Evolutionary conservation across 352 stramenopile species (phyloP).

Genomic region (Globisporangium emineosum): DNA sequence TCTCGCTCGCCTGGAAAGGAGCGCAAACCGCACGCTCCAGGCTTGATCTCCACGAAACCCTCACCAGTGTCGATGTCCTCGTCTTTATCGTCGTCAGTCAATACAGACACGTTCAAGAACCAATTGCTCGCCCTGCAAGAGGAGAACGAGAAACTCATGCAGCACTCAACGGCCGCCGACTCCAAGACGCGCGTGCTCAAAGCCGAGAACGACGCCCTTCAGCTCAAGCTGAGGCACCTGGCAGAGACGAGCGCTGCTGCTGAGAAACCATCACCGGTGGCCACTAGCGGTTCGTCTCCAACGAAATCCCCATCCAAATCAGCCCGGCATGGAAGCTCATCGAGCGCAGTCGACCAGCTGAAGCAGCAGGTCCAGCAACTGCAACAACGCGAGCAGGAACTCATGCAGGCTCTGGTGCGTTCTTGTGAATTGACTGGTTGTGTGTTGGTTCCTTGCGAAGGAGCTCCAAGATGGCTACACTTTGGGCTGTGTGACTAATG

Average conservation of each 20-base stretch:
- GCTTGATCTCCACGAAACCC: background rate
- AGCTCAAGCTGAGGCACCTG: conserved; percentile 17
- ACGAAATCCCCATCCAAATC: conserved; percentile 11
- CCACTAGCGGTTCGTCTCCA: background rate
- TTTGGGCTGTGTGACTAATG: background rate
- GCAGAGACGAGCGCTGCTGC: background rate
- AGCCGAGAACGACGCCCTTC: conserved; percentile 46
- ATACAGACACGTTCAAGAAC: conserved; percentile 36
- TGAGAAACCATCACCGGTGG: conserved; percentile 14
- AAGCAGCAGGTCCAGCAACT: conserved; percentile 63
- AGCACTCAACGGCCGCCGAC: conserved; percentile 26
- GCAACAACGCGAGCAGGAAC: conserved; percentile 74
- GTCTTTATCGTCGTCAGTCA: conserved; percentile 16
- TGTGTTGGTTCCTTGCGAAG: background rate
- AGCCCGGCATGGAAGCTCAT: background rate
- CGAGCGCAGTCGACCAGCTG: conserved; percentile 30
- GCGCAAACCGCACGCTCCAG: background rate
- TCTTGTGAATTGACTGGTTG: background rate
- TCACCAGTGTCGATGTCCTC: background rate
- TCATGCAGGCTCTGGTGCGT: conserved; percentile 78
- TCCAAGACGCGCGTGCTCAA: conserved; percentile 33
- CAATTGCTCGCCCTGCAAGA: conserved; percentile 59
- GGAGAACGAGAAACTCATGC: conserved; percentile 54
- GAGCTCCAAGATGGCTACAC: background rate
- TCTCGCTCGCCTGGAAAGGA: conserved; percentile 18